Evolutionary conservation across 1,139 yeast genomes (phyloP).

Genomic region (Scheffersomyces lignicola): DNA sequence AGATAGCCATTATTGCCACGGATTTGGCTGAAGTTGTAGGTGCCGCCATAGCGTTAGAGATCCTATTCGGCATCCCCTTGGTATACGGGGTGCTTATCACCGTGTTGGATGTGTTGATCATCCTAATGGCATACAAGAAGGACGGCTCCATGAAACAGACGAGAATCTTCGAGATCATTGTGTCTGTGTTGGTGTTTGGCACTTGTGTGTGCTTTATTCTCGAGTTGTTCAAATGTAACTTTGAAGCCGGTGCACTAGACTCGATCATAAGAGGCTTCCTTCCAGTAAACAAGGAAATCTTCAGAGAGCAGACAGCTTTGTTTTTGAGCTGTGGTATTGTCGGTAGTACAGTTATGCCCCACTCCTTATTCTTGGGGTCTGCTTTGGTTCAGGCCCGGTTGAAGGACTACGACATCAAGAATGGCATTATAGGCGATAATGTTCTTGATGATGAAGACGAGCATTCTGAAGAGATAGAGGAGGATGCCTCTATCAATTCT

Average conservation of each 20-base stretch:
- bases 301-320: conserved; percentile 56
- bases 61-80: conserved; percentile 65
- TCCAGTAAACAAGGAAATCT: conserved; percentile 50
- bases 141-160: conserved; percentile 69
- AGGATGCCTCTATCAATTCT: neutral
- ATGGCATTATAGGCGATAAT: conserved; percentile 30
- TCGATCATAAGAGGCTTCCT: conserved; percentile 58
- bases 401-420: conserved; percentile 58
- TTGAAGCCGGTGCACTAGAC: conserved; percentile 33
- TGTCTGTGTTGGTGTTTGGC: conserved; percentile 57
- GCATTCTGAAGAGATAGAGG: conserved; percentile 10
- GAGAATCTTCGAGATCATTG: conserved; percentile 65
- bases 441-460: conserved; percentile 3
- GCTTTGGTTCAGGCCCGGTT: conserved; percentile 74
- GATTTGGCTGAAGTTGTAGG: conserved; percentile 85
- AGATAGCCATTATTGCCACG: conserved; percentile 75
- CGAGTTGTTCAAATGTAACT: conserved; percentile 55
- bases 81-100: conserved; percentile 68
- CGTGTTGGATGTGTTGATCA: conserved; percentile 68
- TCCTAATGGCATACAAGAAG: conserved; percentile 68
- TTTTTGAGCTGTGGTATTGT: conserved; percentile 72
- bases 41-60: conserved; percentile 72
- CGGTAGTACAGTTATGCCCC: conserved; percentile 87
- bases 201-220: conserved; percentile 68
- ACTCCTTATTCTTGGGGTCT: conserved; percentile 71